Evolutionary conservation across 352 stramenopile species (phyloP), one percentile per base, ranked within the genome.

Genomic region (Pythium chondricola): DNA sequence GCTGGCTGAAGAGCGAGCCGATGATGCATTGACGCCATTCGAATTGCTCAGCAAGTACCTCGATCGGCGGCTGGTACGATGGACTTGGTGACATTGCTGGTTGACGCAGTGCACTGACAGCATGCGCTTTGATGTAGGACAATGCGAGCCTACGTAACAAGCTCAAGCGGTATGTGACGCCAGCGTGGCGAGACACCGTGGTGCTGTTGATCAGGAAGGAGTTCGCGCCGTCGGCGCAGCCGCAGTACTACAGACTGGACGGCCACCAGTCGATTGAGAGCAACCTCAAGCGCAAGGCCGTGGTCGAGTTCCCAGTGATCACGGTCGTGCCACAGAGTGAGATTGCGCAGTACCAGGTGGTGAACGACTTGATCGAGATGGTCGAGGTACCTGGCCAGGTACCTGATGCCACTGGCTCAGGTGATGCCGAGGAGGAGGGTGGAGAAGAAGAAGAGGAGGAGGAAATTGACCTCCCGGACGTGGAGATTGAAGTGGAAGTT

Each of bases 271-370:
- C 66, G 7, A 55, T 93, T 13, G 79, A 76, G 56, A 83, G 72
- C 47, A 88, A 85, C 37, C 32, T 93, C 25, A 84, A 85, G 45
- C 79, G 77, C 27, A 89, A 91, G 48, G 70, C 71, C 3, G 49
- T 93, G 8, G 74, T 93, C 6, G 83, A 93, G 52, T 93, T 88
- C 46, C 83, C 83, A 2, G 61, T 91, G 16, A 72, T 91, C 49
- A 69, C 59, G 2, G 75, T 93, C 22, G 73, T 67, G 26, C 56
- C 82, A 2, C 44, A 48, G 4, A 41, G 52, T 4, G 67, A 87
- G 26, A 61, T 73, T 1, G 63, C 69, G 20, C 21, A 83, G 45
- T 93, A 89, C 29, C 61, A 65, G 2, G 48, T 85, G 6, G 77
- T 69, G 13, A 60, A 86, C 32, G 79, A 90, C 43, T 50, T 74